Evolutionary conservation across 768 basidiomycete species (phyloP).

Genomic region (Kwoniella europaea): DNA sequence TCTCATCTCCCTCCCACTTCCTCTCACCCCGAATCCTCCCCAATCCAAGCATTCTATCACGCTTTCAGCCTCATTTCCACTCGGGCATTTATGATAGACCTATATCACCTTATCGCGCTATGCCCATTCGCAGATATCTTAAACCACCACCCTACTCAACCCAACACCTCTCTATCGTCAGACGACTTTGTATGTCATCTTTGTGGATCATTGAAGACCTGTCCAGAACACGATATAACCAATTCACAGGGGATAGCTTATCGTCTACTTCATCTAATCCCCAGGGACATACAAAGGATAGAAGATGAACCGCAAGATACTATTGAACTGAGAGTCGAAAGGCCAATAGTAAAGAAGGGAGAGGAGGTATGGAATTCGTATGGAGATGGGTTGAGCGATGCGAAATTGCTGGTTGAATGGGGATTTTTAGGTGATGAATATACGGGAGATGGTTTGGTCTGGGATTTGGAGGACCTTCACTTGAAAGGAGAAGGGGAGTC

Average conservation of each 20-base stretch:
- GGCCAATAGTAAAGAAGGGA: slow-evolving; percentile 20
- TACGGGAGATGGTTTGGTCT: slow-evolving; percentile 24
- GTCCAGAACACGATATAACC: slow-evolving; percentile 28
- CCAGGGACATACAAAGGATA: slow-evolving; percentile 5
- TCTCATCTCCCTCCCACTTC: slow-evolving; percentile 24
- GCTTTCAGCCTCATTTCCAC: slow-evolving; percentile 76
- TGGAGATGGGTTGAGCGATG: slow-evolving; percentile 39
- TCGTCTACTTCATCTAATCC: slow-evolving; percentile 15
- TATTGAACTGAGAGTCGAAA: slow-evolving; percentile 38
- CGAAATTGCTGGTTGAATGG: slow-evolving; percentile 39
- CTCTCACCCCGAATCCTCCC: slow-evolving; percentile 11
- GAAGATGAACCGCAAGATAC: slow-evolving; percentile 22
- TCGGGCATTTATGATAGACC: slow-evolving; percentile 80
- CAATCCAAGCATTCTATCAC: slow-evolving; percentile 42
- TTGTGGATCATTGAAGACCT: slow-evolving; percentile 42
- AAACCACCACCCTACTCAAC: slow-evolving; percentile 33
- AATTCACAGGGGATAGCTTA: slow-evolving; percentile 4
- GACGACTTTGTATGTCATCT: slow-evolving; percentile 46
- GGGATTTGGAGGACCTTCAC: slow-evolving; percentile 15
- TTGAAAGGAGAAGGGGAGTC: neutral
- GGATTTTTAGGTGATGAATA: slow-evolving; percentile 38
- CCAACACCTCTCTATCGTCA: slow-evolving; percentile 37
- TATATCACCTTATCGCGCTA: slow-evolving; percentile 78
- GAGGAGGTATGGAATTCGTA: slow-evolving; percentile 45
- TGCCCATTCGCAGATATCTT: slow-evolving; percentile 80